Evolutionary conservation across 1,284 basidiomycete species (phyloP).

Genomic region (Mycena citricolor): DNA sequence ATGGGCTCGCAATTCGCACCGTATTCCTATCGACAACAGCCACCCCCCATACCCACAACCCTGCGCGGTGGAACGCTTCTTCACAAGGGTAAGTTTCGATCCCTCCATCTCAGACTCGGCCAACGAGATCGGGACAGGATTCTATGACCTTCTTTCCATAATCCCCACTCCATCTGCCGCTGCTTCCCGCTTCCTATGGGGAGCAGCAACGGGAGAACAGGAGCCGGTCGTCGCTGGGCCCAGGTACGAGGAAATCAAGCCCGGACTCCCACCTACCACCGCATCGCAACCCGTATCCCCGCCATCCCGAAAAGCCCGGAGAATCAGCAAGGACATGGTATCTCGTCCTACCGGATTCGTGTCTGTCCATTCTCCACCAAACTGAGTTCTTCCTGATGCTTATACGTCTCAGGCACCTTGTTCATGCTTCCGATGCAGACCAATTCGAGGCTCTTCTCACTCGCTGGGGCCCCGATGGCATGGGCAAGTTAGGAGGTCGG

Average conservation of each 20-base stretch:
- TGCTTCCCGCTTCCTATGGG: conserved; percentile 65
- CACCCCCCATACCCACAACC: conserved; percentile 35
- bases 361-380: conserved; percentile 50
- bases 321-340: conserved; percentile 85
- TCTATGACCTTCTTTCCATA: conserved; percentile 83
- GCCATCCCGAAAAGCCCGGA: conserved; percentile 55
- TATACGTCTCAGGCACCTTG: conserved; percentile 68
- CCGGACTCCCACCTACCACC: conserved; percentile 22
- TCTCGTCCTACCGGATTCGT: conserved; percentile 81
- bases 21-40: conserved; percentile 42
- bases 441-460: conserved; percentile 87
- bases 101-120: too few relatives aligned
- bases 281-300: conserved; percentile 30
- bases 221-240: conserved; percentile 53
- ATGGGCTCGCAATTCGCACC: conserved; percentile 46
- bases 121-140: too few relatives aligned
- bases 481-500: conserved; percentile 88
- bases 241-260: conserved; percentile 57
- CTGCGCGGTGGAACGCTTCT: conserved; percentile 69
- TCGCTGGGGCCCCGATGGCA: conserved; percentile 88
- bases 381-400: conserved; percentile 28
- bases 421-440: conserved; percentile 92
- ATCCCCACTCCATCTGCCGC: conserved; percentile 70
- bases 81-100: too few relatives aligned
- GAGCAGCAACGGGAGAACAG: conserved; percentile 36